phyloP scores from a whole-genome alignment of 768 basidiomycete species.

The Serendipita sp. region DNA sequence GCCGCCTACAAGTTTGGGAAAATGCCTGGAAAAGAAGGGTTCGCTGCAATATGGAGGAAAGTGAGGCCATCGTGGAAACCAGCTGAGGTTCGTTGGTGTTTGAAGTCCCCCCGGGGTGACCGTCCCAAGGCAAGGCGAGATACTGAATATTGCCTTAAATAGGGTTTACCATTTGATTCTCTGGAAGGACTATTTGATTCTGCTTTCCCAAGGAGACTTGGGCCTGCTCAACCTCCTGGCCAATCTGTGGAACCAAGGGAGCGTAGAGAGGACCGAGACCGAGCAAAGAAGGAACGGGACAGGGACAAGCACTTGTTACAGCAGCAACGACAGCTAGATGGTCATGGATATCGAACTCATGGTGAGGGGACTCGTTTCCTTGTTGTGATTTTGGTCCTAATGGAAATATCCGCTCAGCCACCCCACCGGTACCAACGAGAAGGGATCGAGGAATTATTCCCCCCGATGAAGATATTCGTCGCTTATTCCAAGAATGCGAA shows the following conservation, averaged over 20 bases:
- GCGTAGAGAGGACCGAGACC: not conserved
- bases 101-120: too few species aligned
- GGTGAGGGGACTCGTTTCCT: not conserved
- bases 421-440: conserved; percentile 7
- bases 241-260: not conserved
- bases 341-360: not conserved
- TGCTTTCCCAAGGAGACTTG: not conserved
- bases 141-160: conserved; percentile 5
- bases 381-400: not conserved
- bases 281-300: conserved; percentile 6
- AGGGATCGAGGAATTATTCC: conserved; percentile 33
- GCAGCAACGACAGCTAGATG: conserved; percentile 22
- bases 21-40: conserved; percentile 30
- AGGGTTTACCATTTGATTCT: conserved; percentile 64
- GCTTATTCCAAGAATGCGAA: conserved; percentile 71
- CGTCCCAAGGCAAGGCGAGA: not conserved
- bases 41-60: conserved; percentile 61
- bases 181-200: conserved; percentile 67
- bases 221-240: not conserved
- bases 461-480: conserved; percentile 66
- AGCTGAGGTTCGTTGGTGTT: conserved; percentile 37
- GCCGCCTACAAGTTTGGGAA: conserved; percentile 51
- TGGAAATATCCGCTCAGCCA: not conserved
- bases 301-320: not conserved
- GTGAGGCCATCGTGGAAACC: conserved; percentile 69